phyloP scores from a whole-genome alignment of 2,329 filamentous ascomycete species.

The Tolypocladium album region DNA sequence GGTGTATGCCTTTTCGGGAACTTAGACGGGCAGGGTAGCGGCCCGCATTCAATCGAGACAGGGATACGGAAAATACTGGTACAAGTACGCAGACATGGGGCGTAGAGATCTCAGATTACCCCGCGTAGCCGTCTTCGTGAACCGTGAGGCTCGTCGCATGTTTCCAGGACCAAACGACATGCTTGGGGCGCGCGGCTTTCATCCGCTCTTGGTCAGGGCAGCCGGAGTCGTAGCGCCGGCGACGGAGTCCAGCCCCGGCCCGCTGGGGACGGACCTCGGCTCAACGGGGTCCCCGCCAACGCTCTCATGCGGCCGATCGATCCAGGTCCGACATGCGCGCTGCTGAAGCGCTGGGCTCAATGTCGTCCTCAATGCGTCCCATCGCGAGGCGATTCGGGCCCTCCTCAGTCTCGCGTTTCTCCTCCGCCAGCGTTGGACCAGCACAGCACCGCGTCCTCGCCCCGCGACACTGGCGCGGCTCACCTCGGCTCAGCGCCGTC shows the following conservation, averaged over 20 bases:
- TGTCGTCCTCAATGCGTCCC: background rate
- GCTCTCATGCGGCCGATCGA: background rate
- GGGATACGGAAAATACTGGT: too few relatives aligned
- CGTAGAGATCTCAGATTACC: background rate
- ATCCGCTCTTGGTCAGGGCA: background rate
- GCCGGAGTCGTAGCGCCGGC: background rate
- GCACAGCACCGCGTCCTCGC: background rate
- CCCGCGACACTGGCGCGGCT: background rate
- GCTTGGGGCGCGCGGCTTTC: background rate
- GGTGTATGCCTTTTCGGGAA: background rate
- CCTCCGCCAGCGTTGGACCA: background rate
- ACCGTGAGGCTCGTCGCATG: background rate
- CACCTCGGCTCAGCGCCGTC: background rate
- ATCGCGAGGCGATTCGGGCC: background rate
- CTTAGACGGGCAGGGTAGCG: background rate
- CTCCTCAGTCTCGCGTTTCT: background rate
- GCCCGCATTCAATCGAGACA: background rate
- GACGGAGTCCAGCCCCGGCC: background rate
- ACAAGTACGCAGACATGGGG: too few relatives aligned
- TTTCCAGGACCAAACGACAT: background rate
- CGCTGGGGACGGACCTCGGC: slow-evolving; percentile 4
- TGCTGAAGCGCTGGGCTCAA: background rate
- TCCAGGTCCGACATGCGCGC: slow-evolving; percentile 1
- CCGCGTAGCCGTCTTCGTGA: background rate
- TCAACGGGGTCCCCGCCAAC: background rate